A percentile compares a stretch with the other conserved stretches of the same genome.
Evolutionary conservation across 305 asterid genomes (phyloP).

Genomic region (Fraxinus xanthoxyloides): DNA sequence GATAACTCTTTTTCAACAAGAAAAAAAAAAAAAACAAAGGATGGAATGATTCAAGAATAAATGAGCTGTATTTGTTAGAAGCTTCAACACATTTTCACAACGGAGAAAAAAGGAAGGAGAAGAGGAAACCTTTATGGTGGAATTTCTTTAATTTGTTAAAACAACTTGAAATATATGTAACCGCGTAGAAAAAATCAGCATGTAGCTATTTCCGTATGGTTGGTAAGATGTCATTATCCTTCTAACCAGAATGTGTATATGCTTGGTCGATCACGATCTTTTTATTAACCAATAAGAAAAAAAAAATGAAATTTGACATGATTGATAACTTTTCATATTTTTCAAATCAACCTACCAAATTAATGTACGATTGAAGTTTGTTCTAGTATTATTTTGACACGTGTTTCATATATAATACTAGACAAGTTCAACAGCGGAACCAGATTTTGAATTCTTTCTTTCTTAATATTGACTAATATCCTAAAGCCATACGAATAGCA

Average conservation of each 20-base stretch:
- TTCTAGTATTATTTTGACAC: not conserved
- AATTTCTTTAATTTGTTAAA: constrained; percentile 24
- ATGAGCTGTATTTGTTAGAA: constrained; percentile 32
- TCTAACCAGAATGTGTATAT: not conserved
- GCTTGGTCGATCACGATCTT: not conserved
- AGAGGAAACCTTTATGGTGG: not conserved
- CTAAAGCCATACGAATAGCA: not conserved
- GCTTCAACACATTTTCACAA: constrained; percentile 6
- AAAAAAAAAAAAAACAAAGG: not conserved
- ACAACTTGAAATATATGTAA: constrained; percentile 21
- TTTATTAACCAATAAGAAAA: not conserved
- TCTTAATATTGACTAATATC: too few species aligned
- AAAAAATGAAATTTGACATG: not conserved
- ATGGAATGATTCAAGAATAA: constrained; percentile 12
- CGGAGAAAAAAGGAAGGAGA: not conserved
- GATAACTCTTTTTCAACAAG: not conserved
- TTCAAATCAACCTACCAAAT: not conserved
- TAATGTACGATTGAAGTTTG: not conserved
- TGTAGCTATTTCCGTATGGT: constrained; percentile 21
- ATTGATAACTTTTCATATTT: not conserved
- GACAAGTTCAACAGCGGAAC: not conserved
- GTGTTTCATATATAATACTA: not conserved
- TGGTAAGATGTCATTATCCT: constrained; percentile 37
- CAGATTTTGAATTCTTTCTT: not conserved
- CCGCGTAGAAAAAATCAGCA: constrained; percentile 10